phyloP scores from a whole-genome alignment of 2,329 filamentous ascomycete genomes.

The Sarocladium strictum region DNA sequence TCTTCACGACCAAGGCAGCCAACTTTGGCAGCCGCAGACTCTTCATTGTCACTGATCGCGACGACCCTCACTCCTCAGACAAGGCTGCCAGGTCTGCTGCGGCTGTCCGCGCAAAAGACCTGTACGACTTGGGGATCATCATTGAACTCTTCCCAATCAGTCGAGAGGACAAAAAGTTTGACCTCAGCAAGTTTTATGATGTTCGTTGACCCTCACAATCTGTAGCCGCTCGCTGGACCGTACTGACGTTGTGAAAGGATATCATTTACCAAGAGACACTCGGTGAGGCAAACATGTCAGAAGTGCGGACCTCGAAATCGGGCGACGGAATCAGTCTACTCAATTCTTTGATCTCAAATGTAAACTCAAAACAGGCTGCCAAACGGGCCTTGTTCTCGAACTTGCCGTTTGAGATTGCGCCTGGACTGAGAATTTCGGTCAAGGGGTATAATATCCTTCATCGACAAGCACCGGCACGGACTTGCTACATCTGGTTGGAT shows the following conservation, averaged over 20 bases:
- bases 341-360: conserved; percentile 74
- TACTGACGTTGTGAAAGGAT: conserved; percentile 46
- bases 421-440: conserved; percentile 77
- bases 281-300: conserved; percentile 53
- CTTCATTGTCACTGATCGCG: conserved; percentile 95
- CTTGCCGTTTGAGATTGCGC: conserved; percentile 81
- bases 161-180: conserved; percentile 63
- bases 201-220: conserved; percentile 38
- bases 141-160: conserved; percentile 94
- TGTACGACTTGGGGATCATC: conserved; percentile 86
- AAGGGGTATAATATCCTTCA: conserved; percentile 91
- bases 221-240: neutral
- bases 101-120: conserved; percentile 82
- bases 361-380: conserved; percentile 84
- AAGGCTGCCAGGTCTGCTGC: conserved; percentile 71
- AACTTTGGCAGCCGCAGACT: conserved; percentile 89
- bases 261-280: conserved; percentile 79
- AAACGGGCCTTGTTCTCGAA: conserved; percentile 83
- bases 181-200: conserved; percentile 84
- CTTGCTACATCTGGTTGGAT: conserved; percentile 80
- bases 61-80: conserved; percentile 71
- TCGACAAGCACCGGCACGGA: conserved; percentile 72
- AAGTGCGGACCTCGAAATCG: conserved; percentile 58
- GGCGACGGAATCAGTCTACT: conserved; percentile 74
- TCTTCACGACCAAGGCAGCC: conserved; percentile 90